phyloP scores from a whole-genome alignment of 768 basidiomycete species.

The Royoungia palumana region DNA sequence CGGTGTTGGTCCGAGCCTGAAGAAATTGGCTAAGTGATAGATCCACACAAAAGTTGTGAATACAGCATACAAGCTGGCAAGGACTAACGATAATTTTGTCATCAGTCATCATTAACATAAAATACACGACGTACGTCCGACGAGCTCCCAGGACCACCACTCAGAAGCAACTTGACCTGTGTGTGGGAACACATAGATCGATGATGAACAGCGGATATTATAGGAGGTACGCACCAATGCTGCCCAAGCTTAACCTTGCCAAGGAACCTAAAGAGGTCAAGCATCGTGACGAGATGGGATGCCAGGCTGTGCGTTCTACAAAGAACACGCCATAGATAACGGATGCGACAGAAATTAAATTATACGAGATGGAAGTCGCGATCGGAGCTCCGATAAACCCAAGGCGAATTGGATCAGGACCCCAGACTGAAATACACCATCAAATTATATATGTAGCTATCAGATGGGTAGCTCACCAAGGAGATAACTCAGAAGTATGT shows the following conservation, averaged over 20 bases:
- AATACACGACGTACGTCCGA: slow-evolving; percentile 40
- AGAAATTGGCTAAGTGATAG: slow-evolving; percentile 16
- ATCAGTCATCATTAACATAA: neutral
- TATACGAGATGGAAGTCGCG: slow-evolving; percentile 84
- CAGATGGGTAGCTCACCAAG: slow-evolving; percentile 49
- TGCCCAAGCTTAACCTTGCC: slow-evolving; percentile 74
- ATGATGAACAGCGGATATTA: neutral
- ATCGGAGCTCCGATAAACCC: slow-evolving; percentile 94
- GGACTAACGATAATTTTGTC: slow-evolving; percentile 33
- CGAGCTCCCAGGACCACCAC: slow-evolving; percentile 97
- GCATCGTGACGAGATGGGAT: slow-evolving; percentile 64
- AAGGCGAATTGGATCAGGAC: slow-evolving; percentile 72
- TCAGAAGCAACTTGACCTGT: slow-evolving; percentile 77
- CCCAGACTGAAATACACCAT: slow-evolving; percentile 79
- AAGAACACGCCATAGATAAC: slow-evolving; percentile 61
- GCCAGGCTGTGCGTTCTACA: slow-evolving; percentile 76
- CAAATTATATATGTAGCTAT: slow-evolving; percentile 22
- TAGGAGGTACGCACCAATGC: slow-evolving; percentile 50
- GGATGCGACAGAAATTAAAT: slow-evolving; percentile 64
- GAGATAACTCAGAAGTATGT: slow-evolving; percentile 76
- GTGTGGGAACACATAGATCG: neutral
- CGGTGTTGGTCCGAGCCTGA: slow-evolving; percentile 70
- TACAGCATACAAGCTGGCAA: slow-evolving; percentile 47
- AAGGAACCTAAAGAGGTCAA: slow-evolving; percentile 68
- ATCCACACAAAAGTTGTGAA: neutral